Percentiles rank a stretch among this genome's conserved stretches.
Evolutionary conservation across 2,329 filamentous ascomycete genomes (phyloP).

Genomic region (Pseudocercospora fijiensis): DNA sequence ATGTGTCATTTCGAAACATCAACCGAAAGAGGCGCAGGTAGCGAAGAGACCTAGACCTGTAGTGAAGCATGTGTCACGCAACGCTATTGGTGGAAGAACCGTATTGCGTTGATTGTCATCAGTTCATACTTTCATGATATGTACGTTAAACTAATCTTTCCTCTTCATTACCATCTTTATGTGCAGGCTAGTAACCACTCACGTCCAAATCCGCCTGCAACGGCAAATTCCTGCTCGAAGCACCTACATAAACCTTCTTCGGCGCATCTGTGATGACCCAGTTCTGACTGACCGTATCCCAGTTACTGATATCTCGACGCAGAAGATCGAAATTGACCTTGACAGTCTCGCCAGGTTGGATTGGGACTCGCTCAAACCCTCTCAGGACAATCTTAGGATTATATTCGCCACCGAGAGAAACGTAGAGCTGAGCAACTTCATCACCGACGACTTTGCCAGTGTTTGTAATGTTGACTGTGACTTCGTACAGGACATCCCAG

Average conservation of each 20-base stretch:
- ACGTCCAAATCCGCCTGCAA: slow-evolving; percentile 13
- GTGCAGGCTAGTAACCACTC: neutral
- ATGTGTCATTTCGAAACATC: slow-evolving; percentile 7
- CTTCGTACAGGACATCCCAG: slow-evolving; percentile 60
- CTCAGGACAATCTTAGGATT: slow-evolving; percentile 54
- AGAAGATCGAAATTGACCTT: slow-evolving; percentile 24
- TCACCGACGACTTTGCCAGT: slow-evolving; percentile 55
- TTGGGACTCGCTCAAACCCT: slow-evolving; percentile 43
- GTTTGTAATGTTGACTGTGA: slow-evolving; percentile 63
- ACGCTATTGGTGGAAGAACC: neutral
- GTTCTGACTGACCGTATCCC: slow-evolving; percentile 27
- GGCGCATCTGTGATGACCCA: slow-evolving; percentile 48
- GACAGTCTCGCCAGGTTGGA: slow-evolving; percentile 26
- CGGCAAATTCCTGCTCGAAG: slow-evolving; percentile 30
- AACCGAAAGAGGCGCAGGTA: neutral
- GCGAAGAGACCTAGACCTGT: neutral
- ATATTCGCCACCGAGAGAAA: slow-evolving; percentile 31
- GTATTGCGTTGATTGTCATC: neutral
- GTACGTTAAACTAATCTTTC: no score
- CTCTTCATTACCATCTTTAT: neutral
- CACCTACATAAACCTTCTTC: slow-evolving; percentile 36
- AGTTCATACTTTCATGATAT: no score
- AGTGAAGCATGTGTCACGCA: neutral
- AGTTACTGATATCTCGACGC: slow-evolving; percentile 26
- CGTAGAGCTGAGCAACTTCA: slow-evolving; percentile 58